Base-by-base conservation (phyloP, 2,329 filamentous ascomycete genomes). In the Plenodomus biglobosus region DNA sequence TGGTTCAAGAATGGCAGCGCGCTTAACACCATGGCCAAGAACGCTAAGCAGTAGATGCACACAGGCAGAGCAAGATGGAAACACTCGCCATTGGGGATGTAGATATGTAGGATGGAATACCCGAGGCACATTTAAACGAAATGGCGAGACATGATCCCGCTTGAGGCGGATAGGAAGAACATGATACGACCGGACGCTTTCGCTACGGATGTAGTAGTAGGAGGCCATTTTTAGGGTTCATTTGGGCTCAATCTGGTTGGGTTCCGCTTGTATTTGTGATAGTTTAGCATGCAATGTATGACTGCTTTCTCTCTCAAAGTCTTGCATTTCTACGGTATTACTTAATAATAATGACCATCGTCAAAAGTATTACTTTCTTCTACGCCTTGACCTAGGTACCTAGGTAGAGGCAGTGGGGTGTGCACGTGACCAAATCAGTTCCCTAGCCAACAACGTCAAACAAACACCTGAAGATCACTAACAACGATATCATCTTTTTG, bases 1-100 rank as follows among this genome's bases (percentile, higher is more conserved):
- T 99, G 94, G 94, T 99, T 99, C 85, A 92, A 91, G 83, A 95
- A 97, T 75, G 94, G 94, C 62, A 92, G 87, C 70, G 94, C 94
- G 46, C 82, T 99, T 61, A 99, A 99, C 85, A 96, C 92, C 66
- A 99, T 99, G 92, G 92, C 92, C 62, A 95, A 94, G 85, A 53
- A 65, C 24, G 46, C 50, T n/a, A 64, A 66, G 52, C 52, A 58
- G 44, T 67, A 66, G 48, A 60, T 53, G 46, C 34, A 20, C 19
- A 40, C 5, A 27, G 39, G n/a, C 24, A 47, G 21, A 47, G 44
- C 21, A 46, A 38, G 46, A 52, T 39, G 17, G 42, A 53, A 37
- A 45, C 41, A 46, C 59, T 49, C 50, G 57, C 52, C 40, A 54
- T 65, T 60, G 58, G 65, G 62, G 61, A 66, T 69, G 66, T 66